These are phyloP conservation scores for Symbiodinium natans DNA, from an alignment of 73 alveolate genomes.

Conservation along the genomic window DNA sequence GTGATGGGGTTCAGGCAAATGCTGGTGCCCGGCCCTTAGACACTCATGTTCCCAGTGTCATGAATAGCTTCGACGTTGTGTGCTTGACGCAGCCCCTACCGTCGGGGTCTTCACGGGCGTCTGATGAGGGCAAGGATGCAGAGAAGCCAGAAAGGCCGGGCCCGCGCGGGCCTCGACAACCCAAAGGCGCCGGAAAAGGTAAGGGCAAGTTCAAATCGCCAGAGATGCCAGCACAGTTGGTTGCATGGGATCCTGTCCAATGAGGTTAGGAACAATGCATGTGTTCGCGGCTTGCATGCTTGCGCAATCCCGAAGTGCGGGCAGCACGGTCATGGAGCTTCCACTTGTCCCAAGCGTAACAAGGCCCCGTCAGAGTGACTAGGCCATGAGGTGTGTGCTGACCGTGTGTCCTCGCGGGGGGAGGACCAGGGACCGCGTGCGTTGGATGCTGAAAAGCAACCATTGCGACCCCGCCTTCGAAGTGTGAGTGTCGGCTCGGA, in stretches of 20 bases:
- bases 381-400: no score
- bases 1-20: neutral
- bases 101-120: neutral
- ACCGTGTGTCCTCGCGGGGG: neutral
- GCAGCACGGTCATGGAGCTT: neutral
- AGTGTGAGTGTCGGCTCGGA: neutral
- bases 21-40: neutral
- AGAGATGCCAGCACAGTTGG: neutral
- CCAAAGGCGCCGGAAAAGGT: no score
- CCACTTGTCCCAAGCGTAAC: neutral
- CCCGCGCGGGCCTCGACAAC: neutral
- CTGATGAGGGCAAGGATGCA: neutral
- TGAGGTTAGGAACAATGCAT: neutral
- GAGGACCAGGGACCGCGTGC: neutral
- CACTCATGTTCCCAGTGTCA: neutral
- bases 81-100: neutral
- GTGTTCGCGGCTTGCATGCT: neutral
- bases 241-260: neutral
- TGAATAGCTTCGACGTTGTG: neutral
- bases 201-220: neutral
- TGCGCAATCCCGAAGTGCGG: neutral
- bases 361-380: neutral
- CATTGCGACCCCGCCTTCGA: neutral
- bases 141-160: neutral
- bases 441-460: no score